Evolutionary conservation across 495 filamentous ascomycete genomes (phyloP).

Genomic region (Penicillium tannophilum): DNA sequence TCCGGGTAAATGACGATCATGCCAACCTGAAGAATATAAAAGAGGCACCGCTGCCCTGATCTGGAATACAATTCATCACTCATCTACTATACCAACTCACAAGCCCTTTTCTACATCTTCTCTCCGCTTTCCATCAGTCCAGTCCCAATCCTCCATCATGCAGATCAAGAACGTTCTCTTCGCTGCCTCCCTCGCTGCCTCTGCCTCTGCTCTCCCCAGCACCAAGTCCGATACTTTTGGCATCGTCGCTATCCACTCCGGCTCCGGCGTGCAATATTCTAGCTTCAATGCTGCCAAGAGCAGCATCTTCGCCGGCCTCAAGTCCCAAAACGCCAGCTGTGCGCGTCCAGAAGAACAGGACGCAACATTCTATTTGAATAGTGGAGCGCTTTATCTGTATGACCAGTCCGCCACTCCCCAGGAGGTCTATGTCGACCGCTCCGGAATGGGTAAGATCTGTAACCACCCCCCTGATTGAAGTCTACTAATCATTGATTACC

Average conservation of each 20-base stretch:
- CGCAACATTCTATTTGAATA: conserved; percentile 52
- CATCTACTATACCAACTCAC: too few species aligned
- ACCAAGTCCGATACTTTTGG: conserved; percentile 38
- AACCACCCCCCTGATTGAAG: background rate
- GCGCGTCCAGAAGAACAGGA: conserved; percentile 32
- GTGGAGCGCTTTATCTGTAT: conserved; percentile 51
- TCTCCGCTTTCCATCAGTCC: background rate
- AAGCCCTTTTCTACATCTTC: background rate
- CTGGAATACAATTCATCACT: background rate
- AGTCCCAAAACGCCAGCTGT: conserved; percentile 48
- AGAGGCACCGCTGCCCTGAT: background rate
- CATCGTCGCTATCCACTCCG: conserved; percentile 51
- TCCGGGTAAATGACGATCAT: background rate
- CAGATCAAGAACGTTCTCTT: conserved; percentile 31
- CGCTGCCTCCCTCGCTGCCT: conserved; percentile 28
- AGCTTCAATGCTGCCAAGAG: conserved; percentile 42
- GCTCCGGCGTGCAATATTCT: conserved; percentile 45
- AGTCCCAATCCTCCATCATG: conserved; percentile 19
- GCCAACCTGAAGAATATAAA: background rate
- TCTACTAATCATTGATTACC: conserved; percentile 1
- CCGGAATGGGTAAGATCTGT: conserved; percentile 47
- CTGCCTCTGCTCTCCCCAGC: conserved; percentile 28
- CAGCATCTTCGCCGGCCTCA: conserved; percentile 46
- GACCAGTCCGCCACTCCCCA: conserved; percentile 40
- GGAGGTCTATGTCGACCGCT: conserved; percentile 53